phyloP scores from a whole-genome alignment of 116 monocot genomes.

The Phalaenopsis hybrid region DNA sequence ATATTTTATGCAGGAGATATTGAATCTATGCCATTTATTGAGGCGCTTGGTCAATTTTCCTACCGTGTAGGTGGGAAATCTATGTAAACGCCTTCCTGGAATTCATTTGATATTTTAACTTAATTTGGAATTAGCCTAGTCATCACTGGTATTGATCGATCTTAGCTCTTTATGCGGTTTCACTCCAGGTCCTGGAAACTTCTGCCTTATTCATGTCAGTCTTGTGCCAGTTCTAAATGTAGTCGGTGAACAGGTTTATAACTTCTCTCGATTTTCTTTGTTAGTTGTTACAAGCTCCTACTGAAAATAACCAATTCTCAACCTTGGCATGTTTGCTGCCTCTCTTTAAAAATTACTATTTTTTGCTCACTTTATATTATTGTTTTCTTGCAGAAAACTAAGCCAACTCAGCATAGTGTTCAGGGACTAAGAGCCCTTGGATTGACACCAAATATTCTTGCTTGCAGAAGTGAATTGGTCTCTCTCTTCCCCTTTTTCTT shows the following conservation, averaged over 20 bases:
- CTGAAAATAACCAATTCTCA: background rate
- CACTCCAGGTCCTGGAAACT: slow-evolving; percentile 46
- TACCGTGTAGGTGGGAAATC: slow-evolving; percentile 40
- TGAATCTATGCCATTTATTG: slow-evolving; percentile 76
- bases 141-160: background rate
- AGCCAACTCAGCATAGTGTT: slow-evolving; percentile 74
- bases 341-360: background rate
- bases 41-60: slow-evolving; percentile 63
- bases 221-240: slow-evolving; percentile 67
- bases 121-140: background rate
- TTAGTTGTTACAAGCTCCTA: background rate
- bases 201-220: slow-evolving; percentile 73
- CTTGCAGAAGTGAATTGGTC: slow-evolving; percentile 55
- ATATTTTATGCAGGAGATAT: slow-evolving; percentile 60
- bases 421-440: slow-evolving; percentile 51
- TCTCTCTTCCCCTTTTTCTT: background rate
- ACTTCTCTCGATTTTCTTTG: slow-evolving; percentile 27
- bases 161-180: background rate
- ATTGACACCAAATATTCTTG: slow-evolving; percentile 60
- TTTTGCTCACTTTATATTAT: no score
- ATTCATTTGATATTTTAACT: background rate
- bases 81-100: background rate
- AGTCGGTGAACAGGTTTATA: slow-evolving; percentile 67
- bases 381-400: slow-evolving; percentile 46
- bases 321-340: background rate